These are phyloP conservation scores for Colletotrichum cereale DNA, from an alignment of 2,329 filamentous ascomycete species.

Conservation along the genomic window DNA sequence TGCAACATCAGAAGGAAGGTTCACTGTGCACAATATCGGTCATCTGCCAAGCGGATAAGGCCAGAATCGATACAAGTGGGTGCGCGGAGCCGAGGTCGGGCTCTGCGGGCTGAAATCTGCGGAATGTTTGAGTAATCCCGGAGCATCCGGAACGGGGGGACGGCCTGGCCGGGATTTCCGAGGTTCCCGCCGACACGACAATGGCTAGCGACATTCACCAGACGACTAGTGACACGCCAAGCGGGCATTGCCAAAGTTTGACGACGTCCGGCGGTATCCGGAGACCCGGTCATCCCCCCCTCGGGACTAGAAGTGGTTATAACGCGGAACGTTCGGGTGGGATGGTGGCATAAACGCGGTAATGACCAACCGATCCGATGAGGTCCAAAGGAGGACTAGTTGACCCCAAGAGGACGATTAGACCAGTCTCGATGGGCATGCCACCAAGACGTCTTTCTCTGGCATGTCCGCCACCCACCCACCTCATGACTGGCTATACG, in stretches of 20 bases:
- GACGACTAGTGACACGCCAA: neutral
- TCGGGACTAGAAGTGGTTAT: neutral
- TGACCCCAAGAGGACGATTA: neutral
- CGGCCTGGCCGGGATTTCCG: constrained; percentile 19
- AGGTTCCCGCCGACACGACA: constrained; percentile 1
- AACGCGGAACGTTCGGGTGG: constrained; percentile 10
- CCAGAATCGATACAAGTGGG: neutral
- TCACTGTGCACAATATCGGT: neutral
- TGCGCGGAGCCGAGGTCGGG: constrained; percentile 11
- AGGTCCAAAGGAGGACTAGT: neutral
- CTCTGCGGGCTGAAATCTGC: neutral
- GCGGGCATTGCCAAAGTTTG: neutral
- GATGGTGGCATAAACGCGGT: constrained; percentile 15
- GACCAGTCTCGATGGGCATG: neutral
- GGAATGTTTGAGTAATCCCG: constrained; percentile 16
- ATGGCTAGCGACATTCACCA: neutral
- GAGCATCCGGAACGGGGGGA: constrained; percentile 9
- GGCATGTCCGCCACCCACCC: neutral
- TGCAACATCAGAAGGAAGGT: neutral
- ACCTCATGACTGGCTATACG: neutral
- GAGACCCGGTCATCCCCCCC: neutral
- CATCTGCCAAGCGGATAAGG: neutral
- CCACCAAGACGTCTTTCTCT: neutral
- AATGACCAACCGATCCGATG: neutral
- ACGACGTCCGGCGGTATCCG: neutral